These are phyloP conservation scores for Citrus cavaleriei DNA, from an alignment of 345 rosid species.

Conservation along the genomic window DNA sequence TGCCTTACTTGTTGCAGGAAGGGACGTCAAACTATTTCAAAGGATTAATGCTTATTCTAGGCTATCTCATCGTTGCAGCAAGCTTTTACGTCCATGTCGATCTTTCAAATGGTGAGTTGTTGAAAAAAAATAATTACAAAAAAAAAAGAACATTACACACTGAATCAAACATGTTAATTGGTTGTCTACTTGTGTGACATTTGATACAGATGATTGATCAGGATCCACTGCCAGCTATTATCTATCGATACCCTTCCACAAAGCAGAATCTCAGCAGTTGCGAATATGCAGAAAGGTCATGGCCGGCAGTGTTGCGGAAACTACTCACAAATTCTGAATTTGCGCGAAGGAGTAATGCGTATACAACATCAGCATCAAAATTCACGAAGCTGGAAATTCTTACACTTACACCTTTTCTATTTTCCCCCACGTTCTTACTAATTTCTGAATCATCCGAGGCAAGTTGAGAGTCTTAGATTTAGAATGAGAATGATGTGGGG, in stretches of 20 bases:
- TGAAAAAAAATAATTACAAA: no score
- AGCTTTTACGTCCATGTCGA: slow-evolving; percentile 48
- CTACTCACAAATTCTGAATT: background rate
- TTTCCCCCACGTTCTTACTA: no score
- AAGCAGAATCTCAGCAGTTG: background rate
- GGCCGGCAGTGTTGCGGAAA: background rate
- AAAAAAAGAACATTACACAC: background rate
- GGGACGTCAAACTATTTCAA: slow-evolving; percentile 49
- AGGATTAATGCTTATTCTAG: slow-evolving; percentile 47
- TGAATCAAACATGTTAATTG: background rate
- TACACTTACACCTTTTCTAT: background rate
- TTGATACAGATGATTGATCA: slow-evolving; percentile 1
- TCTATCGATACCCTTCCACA: background rate
- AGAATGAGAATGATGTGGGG: background rate
- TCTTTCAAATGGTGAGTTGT: slow-evolving; percentile 24
- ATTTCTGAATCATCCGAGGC: background rate
- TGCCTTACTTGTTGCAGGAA: slow-evolving; percentile 26
- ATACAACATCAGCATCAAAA: background rate
- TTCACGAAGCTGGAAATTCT: background rate
- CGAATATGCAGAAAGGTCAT: background rate
- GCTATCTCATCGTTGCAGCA: slow-evolving; percentile 50
- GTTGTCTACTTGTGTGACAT: background rate
- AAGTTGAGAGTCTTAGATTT: background rate
- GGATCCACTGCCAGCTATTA: background rate
- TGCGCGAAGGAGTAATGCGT: background rate